Evolutionary conservation across 495 filamentous ascomycete genomes (phyloP).

Genomic region (Aeminium ludgeri): DNA sequence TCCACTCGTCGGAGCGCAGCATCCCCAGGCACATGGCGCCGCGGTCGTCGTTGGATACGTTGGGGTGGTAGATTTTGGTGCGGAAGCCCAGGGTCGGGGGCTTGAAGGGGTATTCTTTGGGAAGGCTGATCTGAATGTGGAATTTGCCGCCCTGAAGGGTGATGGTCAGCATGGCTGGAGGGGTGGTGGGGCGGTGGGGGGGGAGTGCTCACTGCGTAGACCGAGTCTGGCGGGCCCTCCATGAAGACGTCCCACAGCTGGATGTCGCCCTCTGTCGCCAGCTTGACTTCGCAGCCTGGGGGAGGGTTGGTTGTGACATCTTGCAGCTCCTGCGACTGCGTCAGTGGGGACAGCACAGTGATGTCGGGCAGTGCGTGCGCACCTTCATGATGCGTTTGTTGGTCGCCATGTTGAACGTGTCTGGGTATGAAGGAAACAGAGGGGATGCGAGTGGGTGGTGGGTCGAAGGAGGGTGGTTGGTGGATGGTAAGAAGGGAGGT

Average conservation of each 20-base stretch:
- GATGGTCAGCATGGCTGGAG: neutral
- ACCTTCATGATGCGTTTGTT: slow-evolving; percentile 50
- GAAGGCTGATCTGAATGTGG: slow-evolving; percentile 57
- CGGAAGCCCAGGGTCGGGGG: slow-evolving; percentile 71
- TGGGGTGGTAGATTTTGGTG: slow-evolving; percentile 97
- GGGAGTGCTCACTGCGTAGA: slow-evolving; percentile 1
- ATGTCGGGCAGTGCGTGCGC: slow-evolving; percentile 5
- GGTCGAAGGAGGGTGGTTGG: too few relatives aligned
- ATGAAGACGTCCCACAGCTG: slow-evolving; percentile 71
- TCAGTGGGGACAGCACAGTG: slow-evolving; percentile 4
- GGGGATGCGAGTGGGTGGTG: too few relatives aligned
- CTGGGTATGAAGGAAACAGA: too few relatives aligned
- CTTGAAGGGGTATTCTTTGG: slow-evolving; percentile 87
- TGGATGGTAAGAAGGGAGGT: too few relatives aligned
- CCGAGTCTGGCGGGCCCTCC: slow-evolving; percentile 33
- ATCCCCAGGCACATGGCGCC: slow-evolving; percentile 85
- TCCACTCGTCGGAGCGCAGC: slow-evolving; percentile 84
- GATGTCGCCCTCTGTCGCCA: slow-evolving; percentile 40
- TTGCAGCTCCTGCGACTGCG: slow-evolving; percentile 19
- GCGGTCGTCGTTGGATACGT: slow-evolving; percentile 84
- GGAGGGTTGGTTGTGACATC: slow-evolving; percentile 23
- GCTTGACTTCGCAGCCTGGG: slow-evolving; percentile 24
- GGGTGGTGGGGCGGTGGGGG: neutral
- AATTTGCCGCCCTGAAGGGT: slow-evolving; percentile 46
- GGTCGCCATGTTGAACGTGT: slow-evolving; percentile 16